Evolutionary conservation across 805 yeast species (phyloP).

Genomic region (Candida oleophila): DNA sequence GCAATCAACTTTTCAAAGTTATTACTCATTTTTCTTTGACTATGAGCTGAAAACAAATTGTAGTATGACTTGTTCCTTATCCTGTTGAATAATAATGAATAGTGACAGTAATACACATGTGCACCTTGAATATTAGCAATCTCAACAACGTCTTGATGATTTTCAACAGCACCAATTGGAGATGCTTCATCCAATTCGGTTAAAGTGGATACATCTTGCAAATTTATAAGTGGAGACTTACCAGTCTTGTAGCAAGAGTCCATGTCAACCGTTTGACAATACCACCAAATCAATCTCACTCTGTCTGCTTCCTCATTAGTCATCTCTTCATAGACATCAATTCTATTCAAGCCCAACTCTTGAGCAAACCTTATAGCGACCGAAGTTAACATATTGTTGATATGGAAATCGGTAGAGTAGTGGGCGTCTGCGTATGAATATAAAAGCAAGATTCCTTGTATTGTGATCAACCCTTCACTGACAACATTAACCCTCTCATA

Average conservation of each 20-base stretch:
- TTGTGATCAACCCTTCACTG: constrained; percentile 48
- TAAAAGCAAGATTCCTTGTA: constrained; percentile 51
- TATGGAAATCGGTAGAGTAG: constrained; percentile 18
- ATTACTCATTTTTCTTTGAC: constrained; percentile 9
- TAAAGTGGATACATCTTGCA: constrained; percentile 18
- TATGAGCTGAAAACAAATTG: constrained; percentile 21
- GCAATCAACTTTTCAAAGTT: too few relatives aligned
- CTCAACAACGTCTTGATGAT: background rate
- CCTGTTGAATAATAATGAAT: constrained; percentile 15
- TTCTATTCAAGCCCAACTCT: constrained; percentile 28
- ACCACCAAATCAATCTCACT: constrained; percentile 27
- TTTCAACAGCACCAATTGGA: constrained; percentile 10
- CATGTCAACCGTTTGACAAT: constrained; percentile 27
- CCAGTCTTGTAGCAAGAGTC: constrained; percentile 31
- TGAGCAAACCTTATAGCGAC: constrained; percentile 28
- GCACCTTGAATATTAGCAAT: background rate
- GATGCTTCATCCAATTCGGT: constrained; percentile 14
- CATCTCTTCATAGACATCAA: constrained; percentile 13
- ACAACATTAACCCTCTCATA: constrained; percentile 47
- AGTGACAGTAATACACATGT: constrained; percentile 15
- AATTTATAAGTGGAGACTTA: constrained; percentile 23
- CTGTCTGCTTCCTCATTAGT: constrained; percentile 12
- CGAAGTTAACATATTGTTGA: constrained; percentile 14
- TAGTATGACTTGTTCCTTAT: constrained; percentile 22
- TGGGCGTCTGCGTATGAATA: constrained; percentile 31